Base-by-base conservation (phyloP, 108 stramenopile species). In the Skeletonema costatum region DNA sequence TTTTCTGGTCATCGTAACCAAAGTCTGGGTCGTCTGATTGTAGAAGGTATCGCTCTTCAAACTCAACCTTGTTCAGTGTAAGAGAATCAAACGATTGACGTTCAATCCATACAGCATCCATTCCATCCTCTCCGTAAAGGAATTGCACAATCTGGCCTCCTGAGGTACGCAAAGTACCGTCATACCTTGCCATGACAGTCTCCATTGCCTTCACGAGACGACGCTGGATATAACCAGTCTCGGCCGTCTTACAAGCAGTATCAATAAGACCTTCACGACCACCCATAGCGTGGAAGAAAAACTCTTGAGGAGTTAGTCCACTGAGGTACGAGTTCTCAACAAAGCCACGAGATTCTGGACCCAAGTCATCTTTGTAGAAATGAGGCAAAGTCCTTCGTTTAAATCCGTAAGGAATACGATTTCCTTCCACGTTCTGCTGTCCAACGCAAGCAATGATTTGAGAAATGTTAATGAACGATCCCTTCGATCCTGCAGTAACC, bases 221-320 rank as follows among this genome's bases (percentile, higher is more conserved):
- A 19, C 99, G 96, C 84, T 99, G 99, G 75, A 99, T 97, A 81
- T 99, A 99, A 5, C 99, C 99, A 53, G 98, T 99, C 84, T 98
- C 97, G 31, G 99, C 97, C 29, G 99, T 99, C 85, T 99, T 99
- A 75, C 98, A 98, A 7, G 99, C 99, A 16, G 99, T 99, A 83
- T 99, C 99, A 76, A 99, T 99, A 61, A 98, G 86, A 85, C 99
- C 98, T 74, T 98, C 98, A 51, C 98, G 90, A 33, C 98, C 98
- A 80, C 98, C 98, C 99, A 99, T 99, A 64, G 98, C 98, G 80
- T 99, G 99, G 74, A 99, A 99, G 87, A 98, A 99, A 86, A 99
- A 99, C 81, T 99, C 99, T 88, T 98, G 97, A 5, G 99, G 98
- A 56, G 89, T 92, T 44, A 99, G 80, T 10, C 99, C 99, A 66